Conservation (phyloP, 257 asterid genomes). For the Vinca minor region DNA sequence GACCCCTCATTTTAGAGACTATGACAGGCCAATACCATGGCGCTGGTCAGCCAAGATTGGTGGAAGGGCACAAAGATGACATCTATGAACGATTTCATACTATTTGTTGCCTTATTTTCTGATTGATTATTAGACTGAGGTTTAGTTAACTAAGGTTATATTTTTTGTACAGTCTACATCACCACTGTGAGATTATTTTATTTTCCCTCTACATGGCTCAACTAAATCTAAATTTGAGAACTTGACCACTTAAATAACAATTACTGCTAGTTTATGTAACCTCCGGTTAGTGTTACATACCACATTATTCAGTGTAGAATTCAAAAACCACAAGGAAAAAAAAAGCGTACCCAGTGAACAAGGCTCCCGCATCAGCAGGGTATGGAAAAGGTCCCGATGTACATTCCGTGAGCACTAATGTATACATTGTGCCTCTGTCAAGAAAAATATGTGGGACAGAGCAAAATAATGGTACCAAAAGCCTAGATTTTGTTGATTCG, state of each 20-base stretch:
- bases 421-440: background rate
- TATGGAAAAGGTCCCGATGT: no score
- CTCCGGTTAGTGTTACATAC: no score
- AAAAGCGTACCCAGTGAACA: no score
- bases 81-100: background rate
- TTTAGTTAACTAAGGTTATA: background rate
- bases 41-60: background rate
- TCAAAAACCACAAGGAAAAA: background rate
- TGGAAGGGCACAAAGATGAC: background rate
- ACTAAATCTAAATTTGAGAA: no score
- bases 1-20: no score
- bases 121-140: background rate
- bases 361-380: no score
- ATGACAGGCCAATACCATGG: background rate
- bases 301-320: background rate
- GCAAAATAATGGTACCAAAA: background rate
- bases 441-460: background rate
- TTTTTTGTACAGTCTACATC: constrained; percentile 1
- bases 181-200: no score
- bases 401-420: background rate
- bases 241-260: no score
- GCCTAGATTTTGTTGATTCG: background rate
- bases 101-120: background rate
- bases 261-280: no score
- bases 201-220: no score